Base-by-base conservation (phyloP, 2,329 filamentous ascomycete species). In the Exophiala viscosa region DNA sequence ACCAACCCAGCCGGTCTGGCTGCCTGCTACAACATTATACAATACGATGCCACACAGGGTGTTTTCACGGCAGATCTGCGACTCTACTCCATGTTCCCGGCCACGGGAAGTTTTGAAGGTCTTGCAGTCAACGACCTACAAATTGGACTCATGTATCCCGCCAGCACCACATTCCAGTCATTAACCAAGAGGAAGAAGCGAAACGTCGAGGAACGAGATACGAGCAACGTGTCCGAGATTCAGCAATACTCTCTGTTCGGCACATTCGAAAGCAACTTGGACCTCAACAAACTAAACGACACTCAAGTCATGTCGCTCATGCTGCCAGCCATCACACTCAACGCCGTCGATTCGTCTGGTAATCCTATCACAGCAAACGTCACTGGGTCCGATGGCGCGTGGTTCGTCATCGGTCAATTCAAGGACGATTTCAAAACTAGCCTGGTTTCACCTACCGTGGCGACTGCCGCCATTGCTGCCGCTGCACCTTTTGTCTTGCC, bases 1-100 rank as follows among this genome's bases (percentile, higher is more conserved):
- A 80, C 80, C 18, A 92, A 91, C 60, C 86, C 87, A 4, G 86
- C 87, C 8, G 89, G 89, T 45, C 81, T 89, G 43, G 86, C 85
- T 53, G 81, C 88, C 43, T 95, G 89, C 78, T 93, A 92, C 73
- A 95, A 93, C 67, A 70, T 95, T 18, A 84, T 85, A 0, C 82
- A 81, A 35, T 77, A 90, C 52, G 80, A 92, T 70, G 82, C 80
- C 61, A 64, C 60, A 32, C 84, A 80, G 0, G 88, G 88, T 28
- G 73, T 83, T 13, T 93, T 93, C 66, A 81, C 87, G 69, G 87
- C 88, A 28, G 88, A 93, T 66, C 69, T 93, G 45, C 79, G 88
- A 48, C 73, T 93, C 54, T 93, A 84, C 71, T 83, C 85, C 67
- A 71, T 91, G 42, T 83, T 82, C 5, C 69, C 78, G 0, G 77